Evolutionary conservation across 2,329 filamentous ascomycete species (phyloP).

Genomic region (Pseudopyrenochaeta lycopersici): DNA sequence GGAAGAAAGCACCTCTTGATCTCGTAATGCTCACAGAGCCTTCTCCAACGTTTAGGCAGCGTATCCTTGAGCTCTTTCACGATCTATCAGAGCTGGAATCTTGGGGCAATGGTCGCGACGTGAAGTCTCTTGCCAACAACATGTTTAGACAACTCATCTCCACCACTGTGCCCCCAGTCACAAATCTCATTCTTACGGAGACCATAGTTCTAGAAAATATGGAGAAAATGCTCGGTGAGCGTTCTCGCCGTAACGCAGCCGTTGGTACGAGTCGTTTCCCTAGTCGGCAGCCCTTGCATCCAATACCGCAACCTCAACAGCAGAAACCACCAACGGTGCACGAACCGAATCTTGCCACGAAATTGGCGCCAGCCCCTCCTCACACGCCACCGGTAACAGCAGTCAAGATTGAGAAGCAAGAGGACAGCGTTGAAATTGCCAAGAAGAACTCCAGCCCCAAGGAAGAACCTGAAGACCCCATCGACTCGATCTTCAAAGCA

Average conservation of each 20-base stretch:
- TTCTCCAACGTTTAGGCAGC: conserved; percentile 14
- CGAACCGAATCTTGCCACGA: conserved; percentile 6
- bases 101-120: conserved; percentile 72
- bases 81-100: conserved; percentile 54
- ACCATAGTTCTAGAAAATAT: conserved; percentile 33
- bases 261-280: conserved; percentile 24
- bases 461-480: conserved; percentile 7
- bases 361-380: conserved; percentile 8
- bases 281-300: background rate
- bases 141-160: conserved; percentile 55
- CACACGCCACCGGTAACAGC: background rate
- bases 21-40: conserved; percentile 32
- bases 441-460: conserved; percentile 16
- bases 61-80: conserved; percentile 48
- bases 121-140: conserved; percentile 62
- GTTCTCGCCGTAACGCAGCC: conserved; percentile 29
- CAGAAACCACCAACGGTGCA: conserved; percentile 6
- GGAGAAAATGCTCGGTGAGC: conserved; percentile 46
- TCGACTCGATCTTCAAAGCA: conserved; percentile 22
- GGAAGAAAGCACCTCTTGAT: conserved; percentile 42
- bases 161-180: conserved; percentile 21
- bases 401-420: conserved; percentile 6
- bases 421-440: background rate
- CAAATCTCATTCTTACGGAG: conserved; percentile 30
- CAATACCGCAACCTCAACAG: conserved; percentile 5